Percentiles rank a stretch among this genome's conserved stretches.
Conservation (phyloP, 164 flowering plant species). For the Paratinospora sagittata region DNA sequence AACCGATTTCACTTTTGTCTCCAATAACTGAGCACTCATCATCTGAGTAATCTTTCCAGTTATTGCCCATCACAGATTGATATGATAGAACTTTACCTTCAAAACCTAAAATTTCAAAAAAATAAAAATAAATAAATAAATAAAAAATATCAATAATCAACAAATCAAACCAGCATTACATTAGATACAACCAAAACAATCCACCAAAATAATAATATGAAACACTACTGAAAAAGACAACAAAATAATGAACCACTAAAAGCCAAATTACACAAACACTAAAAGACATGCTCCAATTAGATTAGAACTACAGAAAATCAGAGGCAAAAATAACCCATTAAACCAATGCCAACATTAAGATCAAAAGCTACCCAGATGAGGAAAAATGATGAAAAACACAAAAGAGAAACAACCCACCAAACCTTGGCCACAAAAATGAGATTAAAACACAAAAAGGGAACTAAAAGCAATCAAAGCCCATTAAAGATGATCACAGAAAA, state of each 20-base stretch:
- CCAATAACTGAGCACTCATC: constrained; percentile 62
- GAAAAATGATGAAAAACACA: not conserved
- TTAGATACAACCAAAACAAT: not conserved
- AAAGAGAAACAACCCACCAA: not conserved
- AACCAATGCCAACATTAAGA: not conserved
- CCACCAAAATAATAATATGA: not conserved
- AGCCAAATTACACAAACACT: not conserved
- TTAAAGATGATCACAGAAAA: not conserved
- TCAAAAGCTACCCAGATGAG: not conserved
- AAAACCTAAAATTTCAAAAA: not conserved
- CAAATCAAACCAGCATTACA: not conserved
- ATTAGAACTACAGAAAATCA: not conserved
- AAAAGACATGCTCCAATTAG: not conserved
- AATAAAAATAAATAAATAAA: not conserved
- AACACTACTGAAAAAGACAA: not conserved
- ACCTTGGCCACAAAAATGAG: not conserved
- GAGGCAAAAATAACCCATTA: not conserved
- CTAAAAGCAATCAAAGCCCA: not conserved
- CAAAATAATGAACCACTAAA: not conserved
- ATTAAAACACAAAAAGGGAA: not conserved
- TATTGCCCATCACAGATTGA: constrained; percentile 13
- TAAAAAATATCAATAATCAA: not conserved
- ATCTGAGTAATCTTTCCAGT: constrained; percentile 12
- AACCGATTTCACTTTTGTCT: constrained; percentile 67
- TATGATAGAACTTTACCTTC: not conserved